These are phyloP conservation scores for Coemansia interrupta DNA, from an alignment of 192 early-diverging fungal species.

Conservation along the genomic window DNA sequence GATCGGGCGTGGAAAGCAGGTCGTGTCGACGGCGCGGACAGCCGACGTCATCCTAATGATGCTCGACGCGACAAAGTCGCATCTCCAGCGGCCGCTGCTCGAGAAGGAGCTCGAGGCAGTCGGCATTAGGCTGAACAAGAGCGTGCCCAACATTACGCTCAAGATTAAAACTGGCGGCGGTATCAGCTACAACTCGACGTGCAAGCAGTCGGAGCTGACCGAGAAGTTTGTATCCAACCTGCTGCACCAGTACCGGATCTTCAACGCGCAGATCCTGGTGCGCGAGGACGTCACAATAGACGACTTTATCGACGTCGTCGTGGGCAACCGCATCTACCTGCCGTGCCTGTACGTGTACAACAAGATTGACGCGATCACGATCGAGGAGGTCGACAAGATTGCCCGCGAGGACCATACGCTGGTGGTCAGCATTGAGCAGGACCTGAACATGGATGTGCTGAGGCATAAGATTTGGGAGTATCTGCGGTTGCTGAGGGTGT, in stretches of 20 bases:
- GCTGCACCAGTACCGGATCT: conserved; percentile 95
- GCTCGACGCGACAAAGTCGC: conserved; percentile 93
- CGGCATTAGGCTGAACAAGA: conserved; percentile 88
- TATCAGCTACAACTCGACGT: conserved; percentile 88
- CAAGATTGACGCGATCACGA: conserved; percentile 94
- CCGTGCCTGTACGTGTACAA: conserved; percentile 95
- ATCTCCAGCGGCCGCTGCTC: conserved; percentile 75
- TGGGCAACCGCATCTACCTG: conserved; percentile 96
- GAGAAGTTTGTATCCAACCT: conserved; percentile 92
- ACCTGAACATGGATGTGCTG: conserved; percentile 89
- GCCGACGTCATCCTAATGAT: conserved; percentile 97
- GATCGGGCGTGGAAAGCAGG: conserved; percentile 96
- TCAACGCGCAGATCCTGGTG: conserved; percentile 95
- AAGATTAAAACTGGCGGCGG: conserved; percentile 97
- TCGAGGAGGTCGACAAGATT: conserved; percentile 91
- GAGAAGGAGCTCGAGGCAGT: conserved; percentile 94
- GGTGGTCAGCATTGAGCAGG: conserved; percentile 85
- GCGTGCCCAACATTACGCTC: conserved; percentile 91
- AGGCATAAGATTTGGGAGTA: conserved; percentile 89
- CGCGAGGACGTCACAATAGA: conserved; percentile 96
- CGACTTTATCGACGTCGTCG: conserved; percentile 97
- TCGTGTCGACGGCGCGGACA: conserved; percentile 95
- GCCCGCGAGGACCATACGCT: conserved; percentile 88
- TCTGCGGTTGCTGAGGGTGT: conserved; percentile 83
- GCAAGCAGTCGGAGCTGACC: conserved; percentile 78